phyloP scores from a whole-genome alignment of 441 rosid genomes.

The Heliophila coronopifolia region DNA sequence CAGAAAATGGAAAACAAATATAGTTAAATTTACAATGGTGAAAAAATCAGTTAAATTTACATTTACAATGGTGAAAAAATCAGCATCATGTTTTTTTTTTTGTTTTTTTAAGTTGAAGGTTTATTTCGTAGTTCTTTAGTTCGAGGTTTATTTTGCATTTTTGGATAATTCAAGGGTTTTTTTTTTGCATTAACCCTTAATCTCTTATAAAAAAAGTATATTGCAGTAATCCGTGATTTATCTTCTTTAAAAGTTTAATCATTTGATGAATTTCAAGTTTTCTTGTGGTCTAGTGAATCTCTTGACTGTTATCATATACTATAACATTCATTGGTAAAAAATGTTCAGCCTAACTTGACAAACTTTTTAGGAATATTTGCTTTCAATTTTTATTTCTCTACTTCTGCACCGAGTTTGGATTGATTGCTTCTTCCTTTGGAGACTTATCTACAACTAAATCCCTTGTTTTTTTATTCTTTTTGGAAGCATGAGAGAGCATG shows the following conservation, averaged over 20 bases:
- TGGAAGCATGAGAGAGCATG: constrained; percentile 92
- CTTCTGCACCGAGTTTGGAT: neutral
- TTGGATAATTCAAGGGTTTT: no score
- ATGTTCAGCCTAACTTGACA: neutral
- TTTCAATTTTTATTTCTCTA: neutral
- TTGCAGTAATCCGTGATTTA: neutral
- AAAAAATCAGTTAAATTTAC: no score
- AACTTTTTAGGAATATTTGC: neutral
- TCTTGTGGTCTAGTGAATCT: neutral
- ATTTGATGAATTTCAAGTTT: neutral
- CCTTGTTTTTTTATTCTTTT: neutral
- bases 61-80: no score
- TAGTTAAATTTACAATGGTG: no score
- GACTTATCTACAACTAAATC: neutral
- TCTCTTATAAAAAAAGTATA: neutral
- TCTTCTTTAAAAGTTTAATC: neutral
- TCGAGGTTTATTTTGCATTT: no score
- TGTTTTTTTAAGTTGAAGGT: no score
- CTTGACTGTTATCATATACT: neutral
- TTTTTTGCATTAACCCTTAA: no score
- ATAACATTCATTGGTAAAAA: neutral
- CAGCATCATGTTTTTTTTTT: no score
- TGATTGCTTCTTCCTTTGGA: neutral
- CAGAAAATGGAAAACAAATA: no score
- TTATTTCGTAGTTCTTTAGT: no score